Evolutionary conservation across 1,139 yeast species (phyloP).

Genomic region (Candida sojae): DNA sequence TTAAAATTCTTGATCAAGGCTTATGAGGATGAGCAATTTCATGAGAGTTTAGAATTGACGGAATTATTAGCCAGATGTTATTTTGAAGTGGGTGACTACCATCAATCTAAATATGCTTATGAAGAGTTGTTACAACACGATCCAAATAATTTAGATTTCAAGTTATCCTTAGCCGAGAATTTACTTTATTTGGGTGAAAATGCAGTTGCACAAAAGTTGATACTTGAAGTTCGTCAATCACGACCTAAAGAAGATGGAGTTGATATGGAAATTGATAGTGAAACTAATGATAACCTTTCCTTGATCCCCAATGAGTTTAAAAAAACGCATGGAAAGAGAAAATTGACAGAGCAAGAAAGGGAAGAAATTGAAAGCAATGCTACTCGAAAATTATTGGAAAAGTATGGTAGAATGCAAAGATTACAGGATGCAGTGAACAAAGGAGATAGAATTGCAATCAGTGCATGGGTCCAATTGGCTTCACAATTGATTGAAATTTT

Average conservation of each 20-base stretch:
- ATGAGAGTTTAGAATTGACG: slow-evolving; percentile 51
- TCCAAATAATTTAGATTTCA: slow-evolving; percentile 68
- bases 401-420: slow-evolving; percentile 61
- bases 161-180: slow-evolving; percentile 80
- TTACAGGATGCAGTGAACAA: slow-evolving; percentile 54
- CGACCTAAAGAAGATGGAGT: slow-evolving; percentile 14
- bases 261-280: slow-evolving; percentile 13
- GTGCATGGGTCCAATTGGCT: slow-evolving; percentile 84
- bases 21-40: slow-evolving; percentile 30
- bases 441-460: slow-evolving; percentile 63
- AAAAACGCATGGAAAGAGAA: slow-evolving; percentile 22
- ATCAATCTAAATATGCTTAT: slow-evolving; percentile 69
- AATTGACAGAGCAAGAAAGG: slow-evolving; percentile 57
- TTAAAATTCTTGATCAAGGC: slow-evolving; percentile 61
- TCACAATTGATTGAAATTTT: slow-evolving; percentile 82
- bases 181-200: slow-evolving; percentile 70
- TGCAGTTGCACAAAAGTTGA: slow-evolving; percentile 58
- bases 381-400: slow-evolving; percentile 61
- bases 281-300: slow-evolving; percentile 16
- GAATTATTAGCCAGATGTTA: slow-evolving; percentile 76
- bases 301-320: slow-evolving; percentile 28
- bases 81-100: slow-evolving; percentile 69
- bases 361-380: slow-evolving; percentile 60
- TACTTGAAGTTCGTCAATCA: slow-evolving; percentile 47
- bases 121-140: slow-evolving; percentile 55